These are phyloP conservation scores for Immersiporthe knoxdaviesiana DNA, from an alignment of 2,329 filamentous ascomycete species.

Conservation along the genomic window DNA sequence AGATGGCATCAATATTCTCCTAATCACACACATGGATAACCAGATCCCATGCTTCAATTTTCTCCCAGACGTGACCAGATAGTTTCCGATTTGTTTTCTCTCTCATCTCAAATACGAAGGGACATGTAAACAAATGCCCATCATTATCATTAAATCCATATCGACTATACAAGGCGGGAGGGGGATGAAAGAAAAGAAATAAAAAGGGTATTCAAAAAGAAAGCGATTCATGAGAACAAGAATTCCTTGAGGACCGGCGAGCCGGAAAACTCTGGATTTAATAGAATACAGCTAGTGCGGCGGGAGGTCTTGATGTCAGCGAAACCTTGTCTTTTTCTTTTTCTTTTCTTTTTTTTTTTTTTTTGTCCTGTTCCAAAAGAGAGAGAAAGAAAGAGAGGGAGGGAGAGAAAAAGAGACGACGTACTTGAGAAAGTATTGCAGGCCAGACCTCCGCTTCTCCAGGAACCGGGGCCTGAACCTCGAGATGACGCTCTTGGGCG, in stretches of 20 bases:
- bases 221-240: slow-evolving; percentile 64
- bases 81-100: not conserved
- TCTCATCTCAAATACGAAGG: not conserved
- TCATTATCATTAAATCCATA: slow-evolving; percentile 29
- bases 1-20: not conserved
- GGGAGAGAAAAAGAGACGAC: slow-evolving; percentile 39
- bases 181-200: not conserved
- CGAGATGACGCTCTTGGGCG: slow-evolving; percentile 88
- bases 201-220: slow-evolving; percentile 24
- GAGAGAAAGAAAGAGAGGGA: no score
- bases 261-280: slow-evolving; percentile 92
- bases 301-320: not conserved
- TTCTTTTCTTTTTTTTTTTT: no score
- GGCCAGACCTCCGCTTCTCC: slow-evolving; percentile 77
- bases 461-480: slow-evolving; percentile 84
- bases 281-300: slow-evolving; percentile 74
- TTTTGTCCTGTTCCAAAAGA: no score
- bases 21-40: not conserved
- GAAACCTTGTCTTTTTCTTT: not conserved
- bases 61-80: not conserved
- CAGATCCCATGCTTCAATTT: not conserved
- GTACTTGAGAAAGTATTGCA: slow-evolving; percentile 93
- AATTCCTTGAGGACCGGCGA: slow-evolving; percentile 93
- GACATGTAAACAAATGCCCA: not conserved
- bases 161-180: slow-evolving; percentile 18